phyloP scores from a whole-genome alignment of 257 asterid genomes.

The Solanum medicagineum region DNA sequence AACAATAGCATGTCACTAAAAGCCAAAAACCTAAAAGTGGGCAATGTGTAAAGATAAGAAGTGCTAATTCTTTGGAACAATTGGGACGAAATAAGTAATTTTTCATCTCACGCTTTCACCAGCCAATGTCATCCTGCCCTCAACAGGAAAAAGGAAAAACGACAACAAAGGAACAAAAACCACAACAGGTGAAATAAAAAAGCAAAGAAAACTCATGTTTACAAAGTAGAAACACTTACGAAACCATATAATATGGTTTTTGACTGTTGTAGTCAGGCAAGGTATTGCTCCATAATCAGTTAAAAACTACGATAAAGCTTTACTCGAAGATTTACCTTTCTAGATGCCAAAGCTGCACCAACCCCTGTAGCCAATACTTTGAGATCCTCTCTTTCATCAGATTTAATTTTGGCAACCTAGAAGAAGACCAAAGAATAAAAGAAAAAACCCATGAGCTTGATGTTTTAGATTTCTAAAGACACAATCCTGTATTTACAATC shows the following conservation, averaged over 20 bases:
- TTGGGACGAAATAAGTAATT: neutral
- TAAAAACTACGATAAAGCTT: neutral
- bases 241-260: neutral
- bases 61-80: neutral
- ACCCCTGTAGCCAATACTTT: slow-evolving; percentile 98
- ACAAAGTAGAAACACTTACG: neutral
- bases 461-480: neutral
- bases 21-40: neutral
- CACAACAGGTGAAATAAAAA: neutral
- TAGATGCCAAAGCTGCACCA: slow-evolving; percentile 91
- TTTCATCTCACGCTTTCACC: neutral
- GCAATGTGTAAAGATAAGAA: neutral
- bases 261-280: neutral
- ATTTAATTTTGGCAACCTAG: slow-evolving; percentile 94
- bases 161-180: neutral
- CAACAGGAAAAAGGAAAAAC: neutral
- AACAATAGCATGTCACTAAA: neutral
- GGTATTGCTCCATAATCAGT: neutral
- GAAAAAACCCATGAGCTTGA: neutral
- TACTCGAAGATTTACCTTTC: slow-evolving; percentile 48
- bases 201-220: neutral
- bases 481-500: neutral
- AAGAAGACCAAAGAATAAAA: slow-evolving; percentile 3
- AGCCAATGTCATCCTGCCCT: neutral
- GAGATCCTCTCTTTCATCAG: slow-evolving; percentile 98